Conservation (phyloP, 257 asterid species). For the Solanum neorickii region DNA sequence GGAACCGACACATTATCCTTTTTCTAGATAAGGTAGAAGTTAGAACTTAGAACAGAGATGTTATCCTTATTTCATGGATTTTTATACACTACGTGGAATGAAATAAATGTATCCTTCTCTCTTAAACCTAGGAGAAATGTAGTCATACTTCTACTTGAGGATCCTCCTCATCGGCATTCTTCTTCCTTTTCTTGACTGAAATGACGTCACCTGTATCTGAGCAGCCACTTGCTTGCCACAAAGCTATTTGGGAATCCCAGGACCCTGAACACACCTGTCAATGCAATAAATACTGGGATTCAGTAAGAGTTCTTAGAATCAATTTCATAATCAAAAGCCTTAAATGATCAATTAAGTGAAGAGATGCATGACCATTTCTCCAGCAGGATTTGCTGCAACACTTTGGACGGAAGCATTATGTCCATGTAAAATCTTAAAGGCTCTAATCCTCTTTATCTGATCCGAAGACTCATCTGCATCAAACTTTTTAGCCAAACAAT, state of each 20-base stretch:
- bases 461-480: slow-evolving; percentile 35
- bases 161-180: slow-evolving; percentile 35
- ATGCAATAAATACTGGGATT: background rate
- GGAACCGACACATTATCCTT: background rate
- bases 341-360: background rate
- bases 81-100: background rate
- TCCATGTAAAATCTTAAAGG: slow-evolving; percentile 62
- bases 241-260: slow-evolving; percentile 71
- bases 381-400: slow-evolving; percentile 58
- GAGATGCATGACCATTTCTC: slow-evolving; percentile 46
- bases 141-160: slow-evolving; percentile 53
- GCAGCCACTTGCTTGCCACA: slow-evolving; percentile 53
- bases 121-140: background rate
- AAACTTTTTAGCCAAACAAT: slow-evolving; percentile 35
- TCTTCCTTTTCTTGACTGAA: slow-evolving; percentile 78
- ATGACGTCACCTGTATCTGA: slow-evolving; percentile 39
- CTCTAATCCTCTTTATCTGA: slow-evolving; percentile 44
- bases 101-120: background rate
- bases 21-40: background rate
- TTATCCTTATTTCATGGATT: background rate
- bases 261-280: slow-evolving; percentile 90
- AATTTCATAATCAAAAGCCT: background rate
- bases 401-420: slow-evolving; percentile 84
- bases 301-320: background rate
- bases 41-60: background rate